Evolutionary conservation across 2,329 filamentous ascomycete species (phyloP).

Genomic region (Diatrype stigma): DNA sequence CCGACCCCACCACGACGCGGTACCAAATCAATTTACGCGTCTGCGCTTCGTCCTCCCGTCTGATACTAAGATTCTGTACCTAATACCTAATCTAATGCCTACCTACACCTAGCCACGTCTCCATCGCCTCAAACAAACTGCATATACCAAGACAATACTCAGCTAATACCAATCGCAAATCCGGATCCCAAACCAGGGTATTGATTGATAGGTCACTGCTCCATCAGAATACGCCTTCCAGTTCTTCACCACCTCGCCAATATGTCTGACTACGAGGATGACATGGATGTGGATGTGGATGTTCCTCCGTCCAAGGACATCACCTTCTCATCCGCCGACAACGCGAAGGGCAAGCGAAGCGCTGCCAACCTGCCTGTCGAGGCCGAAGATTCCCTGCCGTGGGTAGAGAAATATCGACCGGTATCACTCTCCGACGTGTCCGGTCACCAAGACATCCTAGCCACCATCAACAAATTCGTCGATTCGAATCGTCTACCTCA

Average conservation of each 20-base stretch:
- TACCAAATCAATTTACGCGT: slow-evolving; percentile 25
- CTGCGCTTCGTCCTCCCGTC: slow-evolving; percentile 7
- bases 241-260: slow-evolving; percentile 9
- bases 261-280: slow-evolving; percentile 59
- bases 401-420: slow-evolving; percentile 97
- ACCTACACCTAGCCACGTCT: no score
- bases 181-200: no score
- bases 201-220: background rate
- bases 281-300: slow-evolving; percentile 62
- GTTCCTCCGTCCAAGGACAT: slow-evolving; percentile 46
- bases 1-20: slow-evolving; percentile 17
- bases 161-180: no score
- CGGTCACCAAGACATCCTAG: slow-evolving; percentile 93
- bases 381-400: slow-evolving; percentile 89
- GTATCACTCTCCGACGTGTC: slow-evolving; percentile 87
- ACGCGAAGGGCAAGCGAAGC: slow-evolving; percentile 82
- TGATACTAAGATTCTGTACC: no score
- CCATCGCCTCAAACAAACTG: no score
- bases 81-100: no score
- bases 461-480: slow-evolving; percentile 96
- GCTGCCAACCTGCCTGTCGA: slow-evolving; percentile 91
- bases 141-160: no score
- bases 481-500: slow-evolving; percentile 92
- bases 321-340: slow-evolving; percentile 69
- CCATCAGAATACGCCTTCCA: background rate